Evolutionary conservation across 139 green algal genomes (phyloP), one percentile per base, ranked within the genome.

Genomic region (Chlorella sp.): DNA sequence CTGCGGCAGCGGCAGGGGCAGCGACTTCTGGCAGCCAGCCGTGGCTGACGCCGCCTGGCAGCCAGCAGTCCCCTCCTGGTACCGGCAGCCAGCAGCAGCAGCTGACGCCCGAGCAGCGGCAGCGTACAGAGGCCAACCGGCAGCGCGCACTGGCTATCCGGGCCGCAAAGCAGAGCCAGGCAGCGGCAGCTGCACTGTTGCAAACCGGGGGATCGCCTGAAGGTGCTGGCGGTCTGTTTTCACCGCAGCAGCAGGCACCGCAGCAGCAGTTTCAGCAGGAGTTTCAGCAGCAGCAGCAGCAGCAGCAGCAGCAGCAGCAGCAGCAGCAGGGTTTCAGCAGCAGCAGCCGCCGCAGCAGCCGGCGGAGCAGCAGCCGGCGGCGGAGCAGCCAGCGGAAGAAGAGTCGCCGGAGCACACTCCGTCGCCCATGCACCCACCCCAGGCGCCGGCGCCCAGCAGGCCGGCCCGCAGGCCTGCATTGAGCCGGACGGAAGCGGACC

Each of bases 81-180:
- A 5, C 6, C 28, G 16, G 72, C 26, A 60, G 28, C n/a, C 72
- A 34, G 72, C 47, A 79, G n/a, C 51, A 36, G 23, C 72, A 79
- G 28, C 25, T 79, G 28, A 79, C 72, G 26, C 72, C 72, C 0
- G 72, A 79, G 72, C 72, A 79, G 51, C 72, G 25, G 51, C 72
- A 79, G 47, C 28, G 72, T 17, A 28, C 51, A 36, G 72, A 79
- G 51, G 51, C 51, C 4, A 79, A 79, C 51, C 47, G 72, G 26
- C 72, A 79, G 72, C 47, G 51, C 3, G 72, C 72, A 3, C 72
- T 79, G 23, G 47, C 47, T 28, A 69, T 69, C 6, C 63, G 63
- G 26, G 63, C 63, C 15, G 63, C 63, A 9, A 17, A 6, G 63
- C 69, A 75, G 38, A 36, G 55, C 21, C 69, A 75, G 25, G 36